A percentile compares a stretch with the other conserved stretches of the same genome.
phyloP scores from a whole-genome alignment of 192 early-diverging fungal genomes.

The Globomyces pollinis-pini region DNA sequence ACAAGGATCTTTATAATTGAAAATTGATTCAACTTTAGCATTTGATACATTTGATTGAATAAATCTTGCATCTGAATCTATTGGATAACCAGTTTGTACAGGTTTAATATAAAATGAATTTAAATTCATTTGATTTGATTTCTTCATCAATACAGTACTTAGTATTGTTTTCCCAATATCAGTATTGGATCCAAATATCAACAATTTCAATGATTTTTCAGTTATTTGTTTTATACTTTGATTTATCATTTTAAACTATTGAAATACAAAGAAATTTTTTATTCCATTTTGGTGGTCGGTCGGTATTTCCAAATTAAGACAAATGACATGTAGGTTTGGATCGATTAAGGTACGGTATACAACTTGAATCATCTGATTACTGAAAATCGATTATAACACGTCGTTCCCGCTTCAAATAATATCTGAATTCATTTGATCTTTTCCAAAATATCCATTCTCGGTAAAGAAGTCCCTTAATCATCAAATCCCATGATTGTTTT shows the following conservation, averaged over 20 bases:
- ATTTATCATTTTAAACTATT: neutral
- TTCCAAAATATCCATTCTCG: too few species aligned
- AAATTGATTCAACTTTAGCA: slow-evolving; percentile 14
- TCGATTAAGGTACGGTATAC: too few species aligned
- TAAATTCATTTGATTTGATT: slow-evolving; percentile 33
- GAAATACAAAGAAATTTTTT: too few species aligned
- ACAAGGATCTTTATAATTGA: slow-evolving; percentile 63
- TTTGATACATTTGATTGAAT: neutral
- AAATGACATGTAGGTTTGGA: too few species aligned
- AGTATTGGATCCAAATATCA: slow-evolving; percentile 71
- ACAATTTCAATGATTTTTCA: neutral
- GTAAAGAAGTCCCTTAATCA: too few species aligned
- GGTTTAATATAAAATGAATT: slow-evolving; percentile 58
- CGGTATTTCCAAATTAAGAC: too few species aligned
- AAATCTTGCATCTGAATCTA: slow-evolving; percentile 63
- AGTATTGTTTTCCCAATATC: slow-evolving; percentile 76
- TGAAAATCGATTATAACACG: too few species aligned
- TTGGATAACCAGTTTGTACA: slow-evolving; percentile 75
- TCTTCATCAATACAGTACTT: slow-evolving; percentile 48
- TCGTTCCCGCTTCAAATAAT: too few species aligned
- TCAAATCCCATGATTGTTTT: too few species aligned
- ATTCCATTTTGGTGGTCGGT: too few species aligned
- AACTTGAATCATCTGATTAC: too few species aligned
- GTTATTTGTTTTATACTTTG: neutral
- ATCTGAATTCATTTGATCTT: too few species aligned